These are phyloP conservation scores for Suhomyces wounanorum DNA, from an alignment of 1,139 yeast genomes.

Conservation along the genomic window DNA sequence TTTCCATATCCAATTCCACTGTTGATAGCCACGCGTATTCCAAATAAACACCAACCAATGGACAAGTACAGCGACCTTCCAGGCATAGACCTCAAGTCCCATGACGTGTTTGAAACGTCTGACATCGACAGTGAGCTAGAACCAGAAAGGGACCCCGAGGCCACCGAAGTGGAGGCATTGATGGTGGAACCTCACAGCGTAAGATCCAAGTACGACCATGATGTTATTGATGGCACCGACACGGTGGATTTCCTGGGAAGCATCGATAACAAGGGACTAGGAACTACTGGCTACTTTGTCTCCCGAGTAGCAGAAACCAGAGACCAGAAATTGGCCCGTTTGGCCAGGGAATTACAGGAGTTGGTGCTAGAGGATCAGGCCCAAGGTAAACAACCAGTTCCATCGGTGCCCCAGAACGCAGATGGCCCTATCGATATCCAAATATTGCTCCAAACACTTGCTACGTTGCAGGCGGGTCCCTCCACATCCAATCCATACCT, in stretches of 20 bases:
- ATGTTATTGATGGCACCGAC: constrained; percentile 19
- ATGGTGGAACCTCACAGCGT: constrained; percentile 24
- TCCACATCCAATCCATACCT: neutral
- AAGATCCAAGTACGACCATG: constrained; percentile 23
- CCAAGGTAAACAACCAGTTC: neutral
- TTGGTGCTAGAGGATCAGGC: constrained; percentile 18
- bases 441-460: neutral
- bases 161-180: constrained; percentile 18
- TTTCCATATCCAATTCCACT: neutral
- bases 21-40: neutral
- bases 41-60: constrained; percentile 8
- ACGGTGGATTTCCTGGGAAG: constrained; percentile 43
- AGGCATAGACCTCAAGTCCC: constrained; percentile 29
- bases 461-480: neutral
- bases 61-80: constrained; percentile 30
- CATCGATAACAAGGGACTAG: constrained; percentile 20
- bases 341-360: constrained; percentile 48
- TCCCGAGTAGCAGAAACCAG: constrained; percentile 35
- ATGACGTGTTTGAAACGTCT: constrained; percentile 52
- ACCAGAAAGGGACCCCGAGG: constrained; percentile 10
- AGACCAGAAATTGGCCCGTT: constrained; percentile 47
- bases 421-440: neutral
- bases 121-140: constrained; percentile 42
- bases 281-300: constrained; percentile 31
- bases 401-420: neutral